Evolutionary conservation across 768 basidiomycete species (phyloP), one percentile per base, ranked within the genome.

Genomic region (Amylocystis lapponica): DNA sequence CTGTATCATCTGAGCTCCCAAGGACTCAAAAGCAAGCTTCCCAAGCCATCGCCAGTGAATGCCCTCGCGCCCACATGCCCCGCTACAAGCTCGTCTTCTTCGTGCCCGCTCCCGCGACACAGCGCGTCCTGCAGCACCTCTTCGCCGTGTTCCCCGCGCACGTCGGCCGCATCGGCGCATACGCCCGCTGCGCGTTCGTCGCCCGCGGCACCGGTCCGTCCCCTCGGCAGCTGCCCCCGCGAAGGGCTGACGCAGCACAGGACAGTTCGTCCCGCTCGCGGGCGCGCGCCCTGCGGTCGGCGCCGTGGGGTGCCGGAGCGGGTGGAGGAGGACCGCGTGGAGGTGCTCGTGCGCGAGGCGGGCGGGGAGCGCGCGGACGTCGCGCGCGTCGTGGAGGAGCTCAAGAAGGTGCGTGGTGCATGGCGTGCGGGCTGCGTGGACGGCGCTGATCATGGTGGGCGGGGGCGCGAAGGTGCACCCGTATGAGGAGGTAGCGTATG

Each of bases 401-500:
- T 78, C 31, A 73, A 76, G 57, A 62, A 62, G 59, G 77, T 75
- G 49, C 46, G 66, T 58, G 11, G 13, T 23, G 21, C 23, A 42
- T 39, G 29, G 39, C 40, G 44, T 43, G 23, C 19, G 27, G 1
- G 8, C 6, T 21, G 29, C 26, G 30, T 14, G 23, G 17, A 27
- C 27, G 14, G 13, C 27, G n/a, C n/a, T n/a, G n/a, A n/a, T n/a
- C n/a, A n/a, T n/a, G n/a, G n/a, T n/a, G n/a, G n/a, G n/a, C n/a
- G n/a, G n/a, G n/a, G n/a, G n/a, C 48, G n/a, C n/a, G n/a, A 47
- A 78, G 75, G 64, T 69, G 4, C 77, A 77, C 52, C 75, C 75
- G 7, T 78, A 78, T 47, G 76, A 78, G 57, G 72, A 77, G 54
- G 72, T 78, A 36, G 76, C 71, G 4, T 77, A 77, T 48, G 75